Conservation (phyloP, 768 basidiomycete species). For the Amyloporia xantha region DNA sequence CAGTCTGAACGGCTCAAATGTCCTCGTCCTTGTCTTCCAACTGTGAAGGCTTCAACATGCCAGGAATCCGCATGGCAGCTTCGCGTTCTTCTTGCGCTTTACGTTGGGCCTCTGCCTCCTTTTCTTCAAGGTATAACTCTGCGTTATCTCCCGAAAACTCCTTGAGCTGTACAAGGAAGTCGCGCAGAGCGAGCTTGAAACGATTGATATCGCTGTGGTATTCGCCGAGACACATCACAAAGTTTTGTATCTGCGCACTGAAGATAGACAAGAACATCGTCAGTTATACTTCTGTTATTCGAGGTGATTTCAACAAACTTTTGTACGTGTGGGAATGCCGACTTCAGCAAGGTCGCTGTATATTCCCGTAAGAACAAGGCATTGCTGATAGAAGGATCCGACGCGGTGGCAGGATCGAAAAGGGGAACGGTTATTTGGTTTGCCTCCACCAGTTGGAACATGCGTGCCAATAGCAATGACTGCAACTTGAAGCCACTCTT, state of each 20-base stretch:
- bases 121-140: slow-evolving; percentile 91
- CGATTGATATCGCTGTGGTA: slow-evolving; percentile 74
- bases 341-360: slow-evolving; percentile 77
- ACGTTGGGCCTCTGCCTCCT: slow-evolving; percentile 75
- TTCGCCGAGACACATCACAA: slow-evolving; percentile 61
- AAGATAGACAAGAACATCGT: slow-evolving; percentile 8
- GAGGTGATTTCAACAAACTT: slow-evolving; percentile 43
- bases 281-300: no score
- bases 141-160: slow-evolving; percentile 95
- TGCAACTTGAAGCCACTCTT: slow-evolving; percentile 98
- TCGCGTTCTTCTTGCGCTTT: slow-evolving; percentile 81
- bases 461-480: slow-evolving; percentile 81
- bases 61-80: slow-evolving; percentile 91
- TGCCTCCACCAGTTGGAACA: slow-evolving; percentile 89
- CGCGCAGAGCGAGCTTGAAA: slow-evolving; percentile 92
- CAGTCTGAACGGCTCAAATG: slow-evolving; percentile 38
- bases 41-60: slow-evolving; percentile 94
- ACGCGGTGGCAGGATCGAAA: slow-evolving; percentile 69
- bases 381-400: slow-evolving; percentile 71
- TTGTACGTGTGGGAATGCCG: slow-evolving; percentile 89
- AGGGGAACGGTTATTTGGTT: slow-evolving; percentile 76
- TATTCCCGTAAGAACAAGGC: slow-evolving; percentile 77
- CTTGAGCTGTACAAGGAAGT: slow-evolving; percentile 96
- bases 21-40: slow-evolving; percentile 92
- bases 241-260: slow-evolving; percentile 68